phyloP scores from a whole-genome alignment of 768 basidiomycete genomes.

The Dentipellis sp. region DNA sequence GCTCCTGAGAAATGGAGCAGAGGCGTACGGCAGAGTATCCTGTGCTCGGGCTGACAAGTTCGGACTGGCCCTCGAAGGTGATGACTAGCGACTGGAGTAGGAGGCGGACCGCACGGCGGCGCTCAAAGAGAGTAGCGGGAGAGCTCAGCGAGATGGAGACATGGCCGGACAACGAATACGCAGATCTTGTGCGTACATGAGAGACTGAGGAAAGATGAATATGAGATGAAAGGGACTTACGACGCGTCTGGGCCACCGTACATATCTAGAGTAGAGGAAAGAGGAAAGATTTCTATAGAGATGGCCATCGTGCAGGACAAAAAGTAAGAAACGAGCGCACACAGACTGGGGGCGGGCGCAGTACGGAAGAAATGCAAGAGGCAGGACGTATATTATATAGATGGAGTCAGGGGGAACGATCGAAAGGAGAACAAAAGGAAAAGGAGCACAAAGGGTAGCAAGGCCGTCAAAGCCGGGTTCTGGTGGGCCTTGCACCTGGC shows the following conservation, averaged over 20 bases:
- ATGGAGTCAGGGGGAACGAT: background rate
- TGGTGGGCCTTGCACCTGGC: too few species aligned
- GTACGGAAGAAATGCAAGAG: background rate
- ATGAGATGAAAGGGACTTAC: slow-evolving; percentile 33
- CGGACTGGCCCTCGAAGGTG: slow-evolving; percentile 82
- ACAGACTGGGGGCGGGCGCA: background rate
- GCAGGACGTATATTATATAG: background rate
- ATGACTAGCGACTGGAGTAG: slow-evolving; percentile 63
- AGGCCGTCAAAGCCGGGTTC: too few species aligned
- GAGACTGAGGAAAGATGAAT: background rate
- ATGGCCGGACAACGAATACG: slow-evolving; percentile 83
- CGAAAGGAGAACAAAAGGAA: slow-evolving; percentile 5
- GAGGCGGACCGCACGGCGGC: slow-evolving; percentile 38
- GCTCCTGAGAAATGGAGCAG: slow-evolving; percentile 54
- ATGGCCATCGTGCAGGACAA: slow-evolving; percentile 45
- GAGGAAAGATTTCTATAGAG: slow-evolving; percentile 53
- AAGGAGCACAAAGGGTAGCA: background rate
- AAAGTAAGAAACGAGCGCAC: background rate
- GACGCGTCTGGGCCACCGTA: slow-evolving; percentile 55
- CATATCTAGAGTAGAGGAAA: slow-evolving; percentile 51
- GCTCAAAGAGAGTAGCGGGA: slow-evolving; percentile 46
- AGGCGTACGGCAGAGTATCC: slow-evolving; percentile 67
- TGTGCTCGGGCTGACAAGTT: slow-evolving; percentile 51
- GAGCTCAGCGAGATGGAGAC: slow-evolving; percentile 57
- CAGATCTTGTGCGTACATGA: slow-evolving; percentile 41